Evolutionary conservation across 2,329 filamentous ascomycete species (phyloP), one percentile per base, ranked within the genome.

Genomic region (Parascedosporium putredinis): DNA sequence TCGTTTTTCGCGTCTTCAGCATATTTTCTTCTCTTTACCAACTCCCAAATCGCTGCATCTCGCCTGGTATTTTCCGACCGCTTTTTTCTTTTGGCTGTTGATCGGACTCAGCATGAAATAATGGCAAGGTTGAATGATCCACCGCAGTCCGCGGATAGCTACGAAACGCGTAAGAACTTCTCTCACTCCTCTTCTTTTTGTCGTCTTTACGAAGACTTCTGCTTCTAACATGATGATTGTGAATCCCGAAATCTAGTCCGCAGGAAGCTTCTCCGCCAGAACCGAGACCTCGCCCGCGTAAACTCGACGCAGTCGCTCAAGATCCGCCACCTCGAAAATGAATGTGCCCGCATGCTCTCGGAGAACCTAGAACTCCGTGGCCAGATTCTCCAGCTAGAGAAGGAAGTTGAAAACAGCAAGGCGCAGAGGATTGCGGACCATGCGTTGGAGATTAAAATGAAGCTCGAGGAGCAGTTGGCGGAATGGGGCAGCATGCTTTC

Each of bases 61-160:
- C n/a, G n/a, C n/a, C n/a, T n/a, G n/a, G n/a, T n/a, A n/a, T n/a
- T n/a, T n/a, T n/a, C n/a, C n/a, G n/a, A n/a, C n/a, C n/a, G n/a
- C n/a, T n/a, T n/a, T n/a, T n/a, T n/a, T n/a, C n/a, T n/a, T n/a
- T n/a, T n/a, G n/a, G n/a, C n/a, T n/a, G n/a, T n/a, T n/a, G n/a
- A n/a, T n/a, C n/a, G n/a, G n/a, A n/a, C n/a, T n/a, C n/a, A n/a
- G n/a, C n/a, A n/a, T n/a, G n/a, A 72, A 71, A 64, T 66, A 59
- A 91, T 91, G 86, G 86, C 86, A 69, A 79, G 86, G 70, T 75
- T 91, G 58, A 90, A 90, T 70, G 86, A 89, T 73, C 77, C 78
- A 62, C 75, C 80, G 55, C 69, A 75, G 68, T 76, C 83, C 60
- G 74, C 73, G 62, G 85, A 88, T 67, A 82, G 73, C 62, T 67